phyloP scores from a whole-genome alignment of 2,329 filamentous ascomycete species.

The Verticillium klebahnii region DNA sequence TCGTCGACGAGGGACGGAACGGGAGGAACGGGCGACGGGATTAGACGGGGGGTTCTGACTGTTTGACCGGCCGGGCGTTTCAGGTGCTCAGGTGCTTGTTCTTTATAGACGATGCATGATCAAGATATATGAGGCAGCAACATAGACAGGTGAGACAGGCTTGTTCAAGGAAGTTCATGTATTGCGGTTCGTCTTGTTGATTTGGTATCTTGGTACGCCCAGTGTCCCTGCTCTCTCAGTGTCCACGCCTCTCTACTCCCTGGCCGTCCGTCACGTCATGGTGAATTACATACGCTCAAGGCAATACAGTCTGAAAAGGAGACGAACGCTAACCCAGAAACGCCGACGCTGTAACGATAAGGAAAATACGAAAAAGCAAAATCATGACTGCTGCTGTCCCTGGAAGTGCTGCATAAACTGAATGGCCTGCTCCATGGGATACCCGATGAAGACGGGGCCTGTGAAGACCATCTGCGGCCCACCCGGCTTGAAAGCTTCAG shows the following conservation, averaged over 20 bases:
- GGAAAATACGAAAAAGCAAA: conserved; percentile 1
- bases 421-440: conserved; percentile 77
- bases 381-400: conserved; percentile 16
- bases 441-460: conserved; percentile 91
- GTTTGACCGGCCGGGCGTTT: background rate
- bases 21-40: conserved; percentile 2
- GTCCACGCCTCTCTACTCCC: background rate
- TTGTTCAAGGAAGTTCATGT: too few species aligned
- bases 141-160: too few species aligned
- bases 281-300: background rate
- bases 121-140: too few species aligned
- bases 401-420: conserved; percentile 63
- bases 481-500: conserved; percentile 24
- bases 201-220: background rate
- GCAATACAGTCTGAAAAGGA: background rate
- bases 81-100: too few species aligned
- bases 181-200: too few species aligned
- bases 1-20: background rate
- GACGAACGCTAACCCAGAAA: conserved; percentile 14
- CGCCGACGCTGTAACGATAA: conserved; percentile 23
- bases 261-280: background rate
- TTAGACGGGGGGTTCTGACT: background rate
- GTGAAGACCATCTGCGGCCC: conserved; percentile 78
- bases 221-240: background rate
- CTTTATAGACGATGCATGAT: background rate